Evolutionary conservation across 495 filamentous ascomycete genomes (phyloP), one percentile per base, ranked within the genome.

Genomic region (Penicillium alfredii): DNA sequence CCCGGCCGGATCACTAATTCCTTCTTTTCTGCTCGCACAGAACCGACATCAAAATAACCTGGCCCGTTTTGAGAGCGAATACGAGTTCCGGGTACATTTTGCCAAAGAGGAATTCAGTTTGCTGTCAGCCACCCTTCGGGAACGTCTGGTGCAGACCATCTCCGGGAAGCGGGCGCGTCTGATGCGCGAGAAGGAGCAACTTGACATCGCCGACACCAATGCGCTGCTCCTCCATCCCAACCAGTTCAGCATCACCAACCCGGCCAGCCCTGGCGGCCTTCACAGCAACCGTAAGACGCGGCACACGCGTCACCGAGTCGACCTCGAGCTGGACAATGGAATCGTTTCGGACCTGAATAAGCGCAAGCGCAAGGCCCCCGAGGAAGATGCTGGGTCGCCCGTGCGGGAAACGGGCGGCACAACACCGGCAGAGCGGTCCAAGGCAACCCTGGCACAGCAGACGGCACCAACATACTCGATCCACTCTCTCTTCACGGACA

Each of bases 401-500:
- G 78, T 68, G n/a, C 78, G 66, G 29, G 72, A 76, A 35, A 27
- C 51, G 8, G 72, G 66, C 25, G 63, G 61, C 20, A 58, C 69
- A 9, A 69, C 63, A 12, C 73, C 73, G 12, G 68, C 67, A 13
- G 66, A 68, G 41, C 66, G 73, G 11, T 59, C 58, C 22, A 63
- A 69, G 35, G 45, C 55, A 3, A 53, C 60, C 28, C 30, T 63
- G 9, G 55, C 60, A 23, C 59, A 66, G 41, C 62, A 58, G 45
- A 45, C 53, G 22, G 60, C 68, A 3, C 63, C 80, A 27, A 49
- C 78, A 1, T 92, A 88, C 60, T 86, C 82, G 29, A 79, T 97
- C 40, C 82, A 94, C 33, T 84, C 87, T 39, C 77, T 97, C 15
- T 96, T 97, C 52, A 94, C 86, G 0, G 88, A 95, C 42, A 94